These are phyloP conservation scores for Hygrophoropsis aurantiaca DNA, from an alignment of 768 basidiomycete species.

Conservation along the genomic window DNA sequence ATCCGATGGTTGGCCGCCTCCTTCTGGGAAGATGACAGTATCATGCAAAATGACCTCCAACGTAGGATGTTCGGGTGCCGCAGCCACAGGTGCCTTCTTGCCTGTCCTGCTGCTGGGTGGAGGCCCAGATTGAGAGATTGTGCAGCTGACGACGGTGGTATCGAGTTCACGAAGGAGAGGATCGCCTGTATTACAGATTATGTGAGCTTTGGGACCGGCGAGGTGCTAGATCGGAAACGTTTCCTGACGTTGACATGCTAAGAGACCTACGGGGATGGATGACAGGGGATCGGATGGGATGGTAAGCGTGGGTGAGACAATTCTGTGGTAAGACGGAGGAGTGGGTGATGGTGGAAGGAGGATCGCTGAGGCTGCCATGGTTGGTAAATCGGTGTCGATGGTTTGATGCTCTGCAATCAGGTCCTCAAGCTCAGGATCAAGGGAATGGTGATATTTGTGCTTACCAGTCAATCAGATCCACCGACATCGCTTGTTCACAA, in stretches of 20 bases:
- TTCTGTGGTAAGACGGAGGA: slow-evolving; percentile 62
- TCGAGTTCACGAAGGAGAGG: slow-evolving; percentile 61
- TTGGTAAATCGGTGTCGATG: no score
- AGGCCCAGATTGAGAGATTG: slow-evolving; percentile 44
- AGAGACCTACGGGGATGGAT: slow-evolving; percentile 70
- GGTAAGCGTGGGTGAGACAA: slow-evolving; percentile 55
- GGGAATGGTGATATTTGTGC: background rate
- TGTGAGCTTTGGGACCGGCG: slow-evolving; percentile 7
- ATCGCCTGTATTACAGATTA: slow-evolving; percentile 47
- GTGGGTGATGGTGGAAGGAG: slow-evolving; percentile 44
- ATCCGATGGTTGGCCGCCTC: slow-evolving; percentile 80
- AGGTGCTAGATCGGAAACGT: slow-evolving; percentile 5
- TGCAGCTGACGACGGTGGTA: slow-evolving; percentile 55
- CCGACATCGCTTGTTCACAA: no score
- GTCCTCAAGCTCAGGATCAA: no score
- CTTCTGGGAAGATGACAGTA: slow-evolving; percentile 81
- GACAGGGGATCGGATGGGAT: slow-evolving; percentile 50
- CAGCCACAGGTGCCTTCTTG: slow-evolving; percentile 52
- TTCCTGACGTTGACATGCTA: slow-evolving; percentile 73
- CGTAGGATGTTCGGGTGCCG: slow-evolving; percentile 43
- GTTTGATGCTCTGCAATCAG: no score
- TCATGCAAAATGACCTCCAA: slow-evolving; percentile 73
- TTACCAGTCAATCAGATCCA: no score
- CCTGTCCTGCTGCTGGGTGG: slow-evolving; percentile 45
- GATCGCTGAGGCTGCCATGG: slow-evolving; percentile 38